Evolutionary conservation across 2,329 filamentous ascomycete species (phyloP).

Genomic region (Scytalidium lignicola): DNA sequence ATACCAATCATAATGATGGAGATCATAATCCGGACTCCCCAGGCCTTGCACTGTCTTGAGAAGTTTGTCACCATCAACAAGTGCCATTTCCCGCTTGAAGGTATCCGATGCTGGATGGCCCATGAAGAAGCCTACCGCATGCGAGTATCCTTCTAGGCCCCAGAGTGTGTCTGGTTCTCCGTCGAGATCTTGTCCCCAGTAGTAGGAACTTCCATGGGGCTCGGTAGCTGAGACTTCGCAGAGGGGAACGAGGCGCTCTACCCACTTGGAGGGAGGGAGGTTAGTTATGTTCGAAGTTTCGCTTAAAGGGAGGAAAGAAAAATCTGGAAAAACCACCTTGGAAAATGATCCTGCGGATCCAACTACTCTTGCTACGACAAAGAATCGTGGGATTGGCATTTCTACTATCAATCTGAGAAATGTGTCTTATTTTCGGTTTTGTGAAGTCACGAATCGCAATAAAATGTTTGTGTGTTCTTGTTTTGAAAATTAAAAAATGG

Average conservation of each 20-base stretch:
- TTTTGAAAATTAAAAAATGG: too few species aligned
- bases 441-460: too few species aligned
- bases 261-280: too few species aligned
- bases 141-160: constrained; percentile 16
- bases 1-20: constrained; percentile 14
- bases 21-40: constrained; percentile 12
- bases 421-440: too few species aligned
- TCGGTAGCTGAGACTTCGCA: constrained; percentile 14
- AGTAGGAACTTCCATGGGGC: constrained; percentile 13
- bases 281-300: too few species aligned
- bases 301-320: not conserved
- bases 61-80: constrained; percentile 12
- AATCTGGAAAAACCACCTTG: not conserved
- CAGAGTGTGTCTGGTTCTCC: constrained; percentile 17
- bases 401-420: too few species aligned
- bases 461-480: too few species aligned
- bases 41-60: constrained; percentile 8
- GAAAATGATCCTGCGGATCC: not conserved
- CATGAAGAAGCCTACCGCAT: constrained; percentile 16
- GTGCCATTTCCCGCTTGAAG: constrained; percentile 15
- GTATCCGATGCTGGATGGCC: constrained; percentile 14
- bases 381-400: not conserved
- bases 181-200: constrained; percentile 15
- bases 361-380: not conserved
- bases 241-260: constrained; percentile 8